Percentiles rank a stretch among this genome's conserved stretches.
These are phyloP conservation scores for Russula olivacea DNA, from an alignment of 768 basidiomycete species.

Conservation along the genomic window DNA sequence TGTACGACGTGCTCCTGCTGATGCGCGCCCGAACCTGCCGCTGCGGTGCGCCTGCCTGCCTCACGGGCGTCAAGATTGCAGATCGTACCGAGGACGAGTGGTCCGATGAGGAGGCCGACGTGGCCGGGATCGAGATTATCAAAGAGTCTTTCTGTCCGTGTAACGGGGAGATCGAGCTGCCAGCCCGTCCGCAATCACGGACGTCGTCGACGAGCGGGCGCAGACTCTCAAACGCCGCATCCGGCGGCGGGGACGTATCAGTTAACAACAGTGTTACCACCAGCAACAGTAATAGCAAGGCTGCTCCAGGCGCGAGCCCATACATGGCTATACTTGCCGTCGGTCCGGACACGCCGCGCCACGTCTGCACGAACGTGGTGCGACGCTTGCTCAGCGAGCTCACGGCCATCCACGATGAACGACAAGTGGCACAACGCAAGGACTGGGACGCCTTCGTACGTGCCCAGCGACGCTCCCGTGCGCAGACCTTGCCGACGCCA, in stretches of 20 bases:
- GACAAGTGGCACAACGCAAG: constrained; percentile 58
- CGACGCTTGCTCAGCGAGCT: constrained; percentile 68
- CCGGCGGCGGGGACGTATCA: not conserved
- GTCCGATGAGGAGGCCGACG: constrained; percentile 65
- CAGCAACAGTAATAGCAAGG: not conserved
- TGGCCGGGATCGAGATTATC: constrained; percentile 34
- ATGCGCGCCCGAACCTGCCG: constrained; percentile 65
- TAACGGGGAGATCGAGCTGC: constrained; percentile 29
- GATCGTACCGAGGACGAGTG: constrained; percentile 74
- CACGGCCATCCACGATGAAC: constrained; percentile 75
- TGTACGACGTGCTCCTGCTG: constrained; percentile 75
- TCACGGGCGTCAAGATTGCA: constrained; percentile 83
- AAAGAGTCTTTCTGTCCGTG: constrained; percentile 39
- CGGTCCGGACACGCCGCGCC: constrained; percentile 57
- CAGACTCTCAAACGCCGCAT: not conserved
- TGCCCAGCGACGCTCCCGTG: constrained; percentile 40
- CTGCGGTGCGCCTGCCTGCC: constrained; percentile 73
- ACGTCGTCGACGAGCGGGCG: constrained; percentile 6
- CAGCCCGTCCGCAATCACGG: constrained; percentile 1
- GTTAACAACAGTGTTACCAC: not conserved
- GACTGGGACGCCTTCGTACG: constrained; percentile 90
- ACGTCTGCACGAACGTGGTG: constrained; percentile 71
- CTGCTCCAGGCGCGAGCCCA: constrained; percentile 27
- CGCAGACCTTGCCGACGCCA: constrained; percentile 37
- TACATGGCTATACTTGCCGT: constrained; percentile 53